phyloP scores from a whole-genome alignment of 176 grass and related monocot genomes.

The Carex littledalei region DNA sequence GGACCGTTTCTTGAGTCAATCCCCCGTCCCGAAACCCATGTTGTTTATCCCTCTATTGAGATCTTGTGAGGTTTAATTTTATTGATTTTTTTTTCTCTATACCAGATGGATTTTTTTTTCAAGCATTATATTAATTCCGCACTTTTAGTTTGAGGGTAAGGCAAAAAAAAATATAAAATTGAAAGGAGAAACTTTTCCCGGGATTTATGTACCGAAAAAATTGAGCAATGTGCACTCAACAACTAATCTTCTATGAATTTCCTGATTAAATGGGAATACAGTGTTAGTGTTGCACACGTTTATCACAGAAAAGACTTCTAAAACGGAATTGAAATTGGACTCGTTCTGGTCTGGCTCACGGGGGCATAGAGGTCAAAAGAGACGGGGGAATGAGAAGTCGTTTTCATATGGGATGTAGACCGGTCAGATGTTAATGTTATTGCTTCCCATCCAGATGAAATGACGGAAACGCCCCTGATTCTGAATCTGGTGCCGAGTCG shows the following conservation, averaged over 20 bases:
- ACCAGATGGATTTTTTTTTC: too few species aligned
- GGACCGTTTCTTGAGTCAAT: too few species aligned
- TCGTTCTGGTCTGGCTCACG: background rate
- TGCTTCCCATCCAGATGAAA: background rate
- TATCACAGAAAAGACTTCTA: background rate
- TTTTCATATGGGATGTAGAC: background rate
- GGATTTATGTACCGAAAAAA: background rate
- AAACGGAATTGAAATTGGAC: background rate
- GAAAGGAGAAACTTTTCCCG: background rate
- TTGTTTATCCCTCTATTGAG: too few species aligned
- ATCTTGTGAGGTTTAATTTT: too few species aligned
- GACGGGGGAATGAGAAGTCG: background rate
- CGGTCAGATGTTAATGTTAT: constrained; percentile 19
- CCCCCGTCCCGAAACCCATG: too few species aligned
- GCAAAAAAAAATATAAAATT: background rate
- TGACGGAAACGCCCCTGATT: background rate
- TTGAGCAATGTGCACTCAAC: background rate
- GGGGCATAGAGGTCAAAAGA: constrained; percentile 6
- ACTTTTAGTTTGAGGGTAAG: background rate
- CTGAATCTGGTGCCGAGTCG: background rate
- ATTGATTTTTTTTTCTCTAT: too few species aligned
- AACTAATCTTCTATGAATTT: background rate
- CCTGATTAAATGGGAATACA: background rate
- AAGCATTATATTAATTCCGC: background rate
- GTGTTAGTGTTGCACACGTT: background rate